phyloP scores from a whole-genome alignment of 371 early-diverging fungal genomes.

The Mucor irregularis region DNA sequence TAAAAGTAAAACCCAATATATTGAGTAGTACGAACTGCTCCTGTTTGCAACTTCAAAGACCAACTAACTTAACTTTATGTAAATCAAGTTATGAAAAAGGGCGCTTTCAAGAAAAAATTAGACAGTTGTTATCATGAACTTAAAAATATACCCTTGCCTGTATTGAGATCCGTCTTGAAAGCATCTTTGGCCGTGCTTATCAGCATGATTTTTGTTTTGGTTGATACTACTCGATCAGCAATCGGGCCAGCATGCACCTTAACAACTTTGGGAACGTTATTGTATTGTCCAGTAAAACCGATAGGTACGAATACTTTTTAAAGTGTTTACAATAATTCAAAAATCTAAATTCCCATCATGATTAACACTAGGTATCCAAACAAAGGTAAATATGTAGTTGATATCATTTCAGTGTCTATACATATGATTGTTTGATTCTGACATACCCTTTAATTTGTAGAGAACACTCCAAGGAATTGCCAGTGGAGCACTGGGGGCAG shows the following conservation, averaged over 20 bases:
- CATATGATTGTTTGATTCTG: too few species aligned
- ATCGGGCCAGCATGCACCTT: conserved; percentile 14
- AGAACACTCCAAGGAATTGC: conserved; percentile 9
- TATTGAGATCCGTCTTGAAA: conserved; percentile 7
- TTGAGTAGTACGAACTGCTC: too few species aligned
- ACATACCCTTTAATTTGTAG: too few species aligned
- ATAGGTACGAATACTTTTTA: conserved; percentile 8
- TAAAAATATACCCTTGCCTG: conserved; percentile 7
- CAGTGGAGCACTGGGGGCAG: conserved; percentile 9
- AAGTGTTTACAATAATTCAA: too few species aligned
- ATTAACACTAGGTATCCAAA: conserved; percentile 4
- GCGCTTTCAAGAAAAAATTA: background rate
- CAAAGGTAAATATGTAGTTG: background rate
- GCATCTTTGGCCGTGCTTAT: conserved; percentile 8
- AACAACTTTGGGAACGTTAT: conserved; percentile 8
- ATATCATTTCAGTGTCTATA: too few species aligned
- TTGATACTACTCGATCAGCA: background rate
- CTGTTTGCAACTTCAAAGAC: too few species aligned
- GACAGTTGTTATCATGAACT: too few species aligned
- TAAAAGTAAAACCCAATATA: too few species aligned
- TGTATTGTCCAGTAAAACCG: conserved; percentile 18
- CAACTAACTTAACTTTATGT: too few species aligned
- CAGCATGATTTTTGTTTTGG: conserved; percentile 10
- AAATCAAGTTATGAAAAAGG: too few species aligned
- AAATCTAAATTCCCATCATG: background rate